Conservation (phyloP, 352 stramenopile species). For the Phytophthora europaea region DNA sequence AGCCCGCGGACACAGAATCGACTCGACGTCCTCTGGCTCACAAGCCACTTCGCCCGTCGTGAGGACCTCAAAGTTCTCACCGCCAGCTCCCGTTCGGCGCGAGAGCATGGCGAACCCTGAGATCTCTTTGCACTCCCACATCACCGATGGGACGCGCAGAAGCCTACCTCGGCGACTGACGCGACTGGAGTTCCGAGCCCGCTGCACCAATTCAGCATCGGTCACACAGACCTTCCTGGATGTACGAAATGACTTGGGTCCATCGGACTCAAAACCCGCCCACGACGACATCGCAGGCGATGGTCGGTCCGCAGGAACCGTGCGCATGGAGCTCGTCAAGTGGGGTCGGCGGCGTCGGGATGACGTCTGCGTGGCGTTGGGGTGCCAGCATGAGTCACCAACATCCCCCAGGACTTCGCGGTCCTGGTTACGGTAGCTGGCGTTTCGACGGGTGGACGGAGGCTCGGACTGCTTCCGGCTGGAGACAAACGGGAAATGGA, state of each 20-base stretch:
- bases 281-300: slow-evolving; percentile 28
- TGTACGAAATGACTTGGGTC: neutral
- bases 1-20: slow-evolving; percentile 33
- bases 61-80: slow-evolving; percentile 43
- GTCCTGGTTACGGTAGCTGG: neutral
- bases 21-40: slow-evolving; percentile 37
- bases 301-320: slow-evolving; percentile 23
- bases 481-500: slow-evolving; percentile 39
- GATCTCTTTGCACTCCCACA: slow-evolving; percentile 48
- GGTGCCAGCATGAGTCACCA: slow-evolving; percentile 23
- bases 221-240: slow-evolving; percentile 41
- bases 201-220: slow-evolving; percentile 43
- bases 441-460: neutral
- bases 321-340: slow-evolving; percentile 36
- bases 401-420: slow-evolving; percentile 20
- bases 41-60: slow-evolving; percentile 49
- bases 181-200: slow-evolving; percentile 30
- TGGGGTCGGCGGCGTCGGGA: slow-evolving; percentile 15
- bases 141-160: slow-evolving; percentile 32
- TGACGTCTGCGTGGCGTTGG: slow-evolving; percentile 4
- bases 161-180: slow-evolving; percentile 31
- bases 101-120: slow-evolving; percentile 41
- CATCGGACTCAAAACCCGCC: slow-evolving; percentile 24
- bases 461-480: slow-evolving; percentile 13
- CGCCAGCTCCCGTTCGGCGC: slow-evolving; percentile 15